Conservation (phyloP, 805 yeast genomes). For the Candida koratica region DNA sequence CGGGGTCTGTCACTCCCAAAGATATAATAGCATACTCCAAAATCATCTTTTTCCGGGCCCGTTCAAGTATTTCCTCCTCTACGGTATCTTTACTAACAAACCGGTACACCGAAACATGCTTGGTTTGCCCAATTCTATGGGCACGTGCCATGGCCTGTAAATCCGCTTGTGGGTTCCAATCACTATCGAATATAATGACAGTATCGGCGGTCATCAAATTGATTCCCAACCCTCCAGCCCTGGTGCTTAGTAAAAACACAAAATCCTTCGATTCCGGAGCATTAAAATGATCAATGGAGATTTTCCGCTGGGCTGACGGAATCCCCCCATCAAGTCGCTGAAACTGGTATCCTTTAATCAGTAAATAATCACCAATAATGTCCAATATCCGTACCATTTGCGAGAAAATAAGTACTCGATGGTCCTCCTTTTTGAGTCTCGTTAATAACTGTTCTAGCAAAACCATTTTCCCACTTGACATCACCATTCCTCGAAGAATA, state of each 20-base stretch:
- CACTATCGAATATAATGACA: constrained; percentile 94
- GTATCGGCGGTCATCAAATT: constrained; percentile 99
- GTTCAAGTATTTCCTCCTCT: constrained; percentile 93
- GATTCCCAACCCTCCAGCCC: constrained; percentile 99
- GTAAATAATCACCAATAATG: constrained; percentile 87
- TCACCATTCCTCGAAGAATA: constrained; percentile 81
- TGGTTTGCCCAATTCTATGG: constrained; percentile 98
- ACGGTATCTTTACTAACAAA: constrained; percentile 98
- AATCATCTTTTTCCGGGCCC: constrained; percentile 97
- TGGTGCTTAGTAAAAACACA: constrained; percentile 81
- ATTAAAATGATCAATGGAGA: constrained; percentile 94
- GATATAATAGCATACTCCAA: constrained; percentile 96
- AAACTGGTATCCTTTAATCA: constrained; percentile 80
- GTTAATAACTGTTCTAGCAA: constrained; percentile 83
- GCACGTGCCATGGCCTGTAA: constrained; percentile 99
- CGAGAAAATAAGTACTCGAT: constrained; percentile 88
- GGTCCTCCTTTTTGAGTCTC: constrained; percentile 87
- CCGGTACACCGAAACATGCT: constrained; percentile 95
- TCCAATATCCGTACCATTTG: constrained; percentile 98
- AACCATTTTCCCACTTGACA: constrained; percentile 99
- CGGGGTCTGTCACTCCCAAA: constrained; percentile 84
- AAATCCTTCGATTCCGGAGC: constrained; percentile 91
- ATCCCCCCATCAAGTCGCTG: constrained; percentile 97
- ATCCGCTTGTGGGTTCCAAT: constrained; percentile 99
- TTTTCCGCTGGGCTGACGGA: constrained; percentile 88